Percentiles rank a stretch among this genome's conserved stretches.
These are phyloP conservation scores for Neofusicoccum sp. DNA, from an alignment of 2,329 filamentous ascomycete species.

Conservation along the genomic window DNA sequence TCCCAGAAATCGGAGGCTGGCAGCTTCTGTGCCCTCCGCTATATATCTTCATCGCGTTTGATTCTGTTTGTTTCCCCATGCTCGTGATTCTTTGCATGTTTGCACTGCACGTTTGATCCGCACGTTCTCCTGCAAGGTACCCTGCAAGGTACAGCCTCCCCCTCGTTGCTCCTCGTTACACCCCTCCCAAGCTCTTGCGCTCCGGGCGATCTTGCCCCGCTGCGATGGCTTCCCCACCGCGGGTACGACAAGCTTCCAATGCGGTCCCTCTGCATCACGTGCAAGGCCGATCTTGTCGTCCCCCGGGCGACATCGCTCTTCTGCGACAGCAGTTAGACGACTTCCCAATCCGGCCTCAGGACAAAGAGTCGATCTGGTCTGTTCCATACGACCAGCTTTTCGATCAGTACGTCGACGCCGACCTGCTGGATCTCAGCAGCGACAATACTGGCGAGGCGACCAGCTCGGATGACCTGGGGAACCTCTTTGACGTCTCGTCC, in stretches of 20 bases:
- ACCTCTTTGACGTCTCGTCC: conserved; percentile 52
- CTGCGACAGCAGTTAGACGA: conserved; percentile 27
- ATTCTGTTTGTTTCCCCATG: conserved; percentile 30
- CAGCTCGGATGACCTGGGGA: conserved; percentile 48
- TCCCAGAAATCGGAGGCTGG: conserved; percentile 32
- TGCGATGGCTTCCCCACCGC: conserved; percentile 26
- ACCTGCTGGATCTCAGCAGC: conserved; percentile 48
- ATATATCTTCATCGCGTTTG: conserved; percentile 38
- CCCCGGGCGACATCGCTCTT: conserved; percentile 20
- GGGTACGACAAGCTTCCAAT: conserved; percentile 7
- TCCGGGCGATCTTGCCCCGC: conserved; percentile 22
- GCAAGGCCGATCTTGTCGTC: conserved; percentile 17
- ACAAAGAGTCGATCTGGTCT: conserved; percentile 55
- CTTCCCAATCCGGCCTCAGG: conserved; percentile 45
- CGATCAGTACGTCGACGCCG: conserved; percentile 62
- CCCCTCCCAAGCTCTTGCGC: conserved; percentile 23
- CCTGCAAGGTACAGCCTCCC: conserved; percentile 15
- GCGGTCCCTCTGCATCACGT: conserved; percentile 17
- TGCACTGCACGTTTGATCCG: conserved; percentile 27
- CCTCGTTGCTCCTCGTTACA: conserved; percentile 21
- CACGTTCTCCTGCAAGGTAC: conserved; percentile 23
- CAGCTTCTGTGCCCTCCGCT: conserved; percentile 30
- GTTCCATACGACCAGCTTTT: conserved; percentile 60
- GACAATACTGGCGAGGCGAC: conserved; percentile 49
- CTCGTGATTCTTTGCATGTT: conserved; percentile 29